Evolutionary conservation across 345 rosid genomes (phyloP), one percentile per base, ranked within the genome.

Genomic region (Linum usitatissimum): DNA sequence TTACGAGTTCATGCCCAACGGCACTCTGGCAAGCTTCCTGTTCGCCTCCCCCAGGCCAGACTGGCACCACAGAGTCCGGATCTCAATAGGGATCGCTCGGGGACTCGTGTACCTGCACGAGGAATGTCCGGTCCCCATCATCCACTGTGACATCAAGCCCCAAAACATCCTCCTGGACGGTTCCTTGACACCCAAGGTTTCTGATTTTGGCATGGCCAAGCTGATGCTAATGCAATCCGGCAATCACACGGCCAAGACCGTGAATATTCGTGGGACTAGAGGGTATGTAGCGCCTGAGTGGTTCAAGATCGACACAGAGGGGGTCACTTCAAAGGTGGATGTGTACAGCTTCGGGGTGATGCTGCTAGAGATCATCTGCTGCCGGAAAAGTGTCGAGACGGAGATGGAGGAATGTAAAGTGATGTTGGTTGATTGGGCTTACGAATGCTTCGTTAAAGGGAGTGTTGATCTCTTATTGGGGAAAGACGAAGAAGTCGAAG

Each of bases 1-100:
- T 10, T 77, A 74, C 23, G 81, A 78, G 67, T 61, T 63, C 63
- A 42, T 75, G 68, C 59, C 67, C 30, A 71, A 71, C 3, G 76
- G 77, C 51, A 40, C 68, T 0, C 18, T 75, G 19, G 70, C 71
- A 0, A 55, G 53, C 49, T 70, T 69, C 12, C 68, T 71, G 5
- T 78, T 75, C 17, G 49, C 59, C 9, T 15, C 12, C 15, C 34
- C 62, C n/a, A 66, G 54, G 51, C 76, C 66, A 0, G 34, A 34
- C 14, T 78, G 76, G 81, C 18, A 59, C 39, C 51, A 45, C 12
- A 66, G 78, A 54, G 55, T 17, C 3, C 20, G 54, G 2, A 55
- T 55, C 8, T 9, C 49, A 9, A 9, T 42, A 14, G 49, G 49
- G 10, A 42, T 42, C 10, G 49, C 49, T 4, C 49, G 49, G 12